Evolutionary conservation across 208 protist genomes (phyloP).

Genomic region (Paratrypanosoma confusum): DNA sequence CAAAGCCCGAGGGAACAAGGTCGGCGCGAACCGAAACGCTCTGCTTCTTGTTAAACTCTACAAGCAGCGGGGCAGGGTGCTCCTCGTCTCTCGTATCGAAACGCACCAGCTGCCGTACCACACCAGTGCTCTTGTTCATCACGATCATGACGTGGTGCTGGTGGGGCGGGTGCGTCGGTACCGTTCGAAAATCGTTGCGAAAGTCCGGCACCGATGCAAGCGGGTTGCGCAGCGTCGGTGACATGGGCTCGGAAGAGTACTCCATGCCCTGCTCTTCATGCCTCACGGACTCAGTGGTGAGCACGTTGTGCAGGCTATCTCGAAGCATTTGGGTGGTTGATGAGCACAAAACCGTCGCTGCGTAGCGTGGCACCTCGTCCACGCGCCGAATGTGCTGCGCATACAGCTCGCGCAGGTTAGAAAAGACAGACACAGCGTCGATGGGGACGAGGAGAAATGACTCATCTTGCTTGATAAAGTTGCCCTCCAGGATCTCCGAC

Average conservation of each 20-base stretch:
- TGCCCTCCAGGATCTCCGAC: constrained; percentile 53
- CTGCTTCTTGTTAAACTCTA: constrained; percentile 37
- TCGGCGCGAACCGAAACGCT: constrained; percentile 57
- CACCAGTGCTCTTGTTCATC: constrained; percentile 43
- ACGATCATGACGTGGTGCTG: constrained; percentile 66
- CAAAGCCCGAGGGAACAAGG: constrained; percentile 53
- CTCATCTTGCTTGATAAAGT: constrained; percentile 52
- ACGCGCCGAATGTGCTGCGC: constrained; percentile 50
- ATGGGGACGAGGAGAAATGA: constrained; percentile 77
- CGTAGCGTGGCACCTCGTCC: constrained; percentile 55
- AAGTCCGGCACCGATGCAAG: background rate
- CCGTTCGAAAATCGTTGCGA: background rate
- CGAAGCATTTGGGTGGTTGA: constrained; percentile 28
- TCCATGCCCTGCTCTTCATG: too few relatives aligned
- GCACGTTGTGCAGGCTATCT: constrained; percentile 53
- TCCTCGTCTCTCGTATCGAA: constrained; percentile 30
- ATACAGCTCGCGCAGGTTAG: constrained; percentile 45
- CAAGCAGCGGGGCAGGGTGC: constrained; percentile 19
- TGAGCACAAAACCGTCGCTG: constrained; percentile 68
- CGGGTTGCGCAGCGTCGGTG: background rate
- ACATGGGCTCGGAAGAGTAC: too few relatives aligned
- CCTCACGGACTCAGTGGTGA: too few relatives aligned
- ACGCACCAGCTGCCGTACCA: constrained; percentile 56
- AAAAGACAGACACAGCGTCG: constrained; percentile 47
- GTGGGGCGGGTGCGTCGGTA: constrained; percentile 10